Evolutionary conservation across 768 basidiomycete species (phyloP).

Genomic region (Gymnopilus junonius): DNA sequence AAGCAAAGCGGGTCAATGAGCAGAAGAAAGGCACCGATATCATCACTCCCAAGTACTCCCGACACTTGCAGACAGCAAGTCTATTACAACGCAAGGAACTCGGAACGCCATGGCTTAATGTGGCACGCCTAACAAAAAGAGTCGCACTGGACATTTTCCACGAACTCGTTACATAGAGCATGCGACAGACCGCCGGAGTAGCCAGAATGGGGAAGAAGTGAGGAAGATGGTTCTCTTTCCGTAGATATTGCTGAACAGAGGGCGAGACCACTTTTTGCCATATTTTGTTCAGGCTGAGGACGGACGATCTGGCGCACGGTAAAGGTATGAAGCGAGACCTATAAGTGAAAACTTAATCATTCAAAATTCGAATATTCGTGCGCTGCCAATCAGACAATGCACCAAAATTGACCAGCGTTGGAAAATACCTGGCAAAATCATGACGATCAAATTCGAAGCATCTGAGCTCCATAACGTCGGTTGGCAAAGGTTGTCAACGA

Average conservation of each 20-base stretch:
- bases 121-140: slow-evolving; percentile 93
- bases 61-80: slow-evolving; percentile 92
- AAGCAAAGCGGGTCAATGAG: too few species aligned
- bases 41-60: too few species aligned
- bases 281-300: slow-evolving; percentile 70
- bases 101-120: slow-evolving; percentile 90
- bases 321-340: slow-evolving; percentile 87
- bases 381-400: slow-evolving; percentile 22
- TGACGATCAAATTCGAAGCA: too few species aligned
- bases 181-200: slow-evolving; percentile 65
- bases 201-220: slow-evolving; percentile 64
- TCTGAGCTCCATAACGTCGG: too few species aligned
- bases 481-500: too few species aligned
- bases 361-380: background rate
- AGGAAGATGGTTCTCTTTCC: slow-evolving; percentile 86
- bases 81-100: slow-evolving; percentile 83
- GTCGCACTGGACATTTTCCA: slow-evolving; percentile 76
- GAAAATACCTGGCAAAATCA: too few species aligned
- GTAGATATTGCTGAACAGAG: slow-evolving; percentile 74
- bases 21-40: slow-evolving; percentile 49
- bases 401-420: too few species aligned
- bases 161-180: slow-evolving; percentile 77
- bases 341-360: background rate
- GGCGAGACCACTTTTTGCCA: slow-evolving; percentile 89
- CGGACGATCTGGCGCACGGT: slow-evolving; percentile 74